Evolutionary conservation across 2,329 filamentous ascomycete genomes (phyloP).

Genomic region (Parascedosporium putredinis): DNA sequence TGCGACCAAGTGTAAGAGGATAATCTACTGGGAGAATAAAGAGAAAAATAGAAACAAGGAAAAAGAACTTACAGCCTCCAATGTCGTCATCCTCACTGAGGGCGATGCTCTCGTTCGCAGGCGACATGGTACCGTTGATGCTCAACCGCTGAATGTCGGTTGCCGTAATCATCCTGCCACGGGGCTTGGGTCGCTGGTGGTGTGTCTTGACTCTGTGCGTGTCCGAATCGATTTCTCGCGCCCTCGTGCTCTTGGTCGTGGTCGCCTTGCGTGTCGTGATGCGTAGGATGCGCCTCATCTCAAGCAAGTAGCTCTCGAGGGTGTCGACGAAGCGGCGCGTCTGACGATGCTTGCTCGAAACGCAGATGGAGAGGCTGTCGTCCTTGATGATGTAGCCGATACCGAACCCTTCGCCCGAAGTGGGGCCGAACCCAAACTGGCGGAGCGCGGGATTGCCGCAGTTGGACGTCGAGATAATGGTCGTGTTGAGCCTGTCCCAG

Average conservation of each 20-base stretch:
- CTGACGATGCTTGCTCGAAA: conserved; percentile 86
- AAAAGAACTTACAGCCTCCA: conserved; percentile 70
- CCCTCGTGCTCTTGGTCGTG: conserved; percentile 34
- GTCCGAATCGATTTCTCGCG: conserved; percentile 39
- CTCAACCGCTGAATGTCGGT: conserved; percentile 34
- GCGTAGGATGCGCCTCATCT: conserved; percentile 75
- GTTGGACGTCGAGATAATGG: conserved; percentile 93
- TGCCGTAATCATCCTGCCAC: conserved; percentile 61
- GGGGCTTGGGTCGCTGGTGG: conserved; percentile 40
- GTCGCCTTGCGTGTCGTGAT: conserved; percentile 45
- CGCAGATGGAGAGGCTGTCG: conserved; percentile 66
- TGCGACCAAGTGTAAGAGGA: not conserved
- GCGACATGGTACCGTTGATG: conserved; percentile 42
- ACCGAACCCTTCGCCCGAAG: conserved; percentile 86
- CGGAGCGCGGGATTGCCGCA: conserved; percentile 91
- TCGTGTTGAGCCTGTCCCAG: conserved; percentile 93
- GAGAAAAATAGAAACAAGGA: not conserved
- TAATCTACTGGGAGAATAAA: no score
- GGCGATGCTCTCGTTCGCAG: conserved; percentile 58
- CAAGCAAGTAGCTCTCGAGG: conserved; percentile 79
- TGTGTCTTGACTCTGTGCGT: conserved; percentile 12
- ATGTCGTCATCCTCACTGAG: conserved; percentile 80
- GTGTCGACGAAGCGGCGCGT: conserved; percentile 84
- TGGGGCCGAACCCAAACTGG: conserved; percentile 94
- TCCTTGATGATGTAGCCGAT: conserved; percentile 99